Evolutionary conservation across 306 rosid species (phyloP).

Genomic region (Lotus japonicus): DNA sequence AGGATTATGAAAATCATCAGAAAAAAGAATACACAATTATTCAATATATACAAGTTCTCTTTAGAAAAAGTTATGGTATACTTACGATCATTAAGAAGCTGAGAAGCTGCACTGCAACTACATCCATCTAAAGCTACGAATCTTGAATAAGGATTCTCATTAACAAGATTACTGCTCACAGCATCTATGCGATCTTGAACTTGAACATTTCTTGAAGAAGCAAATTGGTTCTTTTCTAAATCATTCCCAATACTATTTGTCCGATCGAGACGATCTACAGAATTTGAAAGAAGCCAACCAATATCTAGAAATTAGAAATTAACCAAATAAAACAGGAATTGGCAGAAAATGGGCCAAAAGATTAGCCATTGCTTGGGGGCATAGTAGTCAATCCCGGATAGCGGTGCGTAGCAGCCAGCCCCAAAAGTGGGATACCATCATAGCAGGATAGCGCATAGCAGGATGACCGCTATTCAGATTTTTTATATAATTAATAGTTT

Average conservation of each 20-base stretch:
- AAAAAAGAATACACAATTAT: not conserved
- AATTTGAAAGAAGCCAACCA: slow-evolving; percentile 9
- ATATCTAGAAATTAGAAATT: slow-evolving; percentile 10
- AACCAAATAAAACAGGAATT: slow-evolving; percentile 4
- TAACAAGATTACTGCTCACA: slow-evolving; percentile 38
- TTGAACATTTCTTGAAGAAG: slow-evolving; percentile 38
- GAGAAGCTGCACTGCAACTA: slow-evolving; percentile 49
- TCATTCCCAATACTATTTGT: slow-evolving; percentile 51
- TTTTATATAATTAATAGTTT: too few species aligned
- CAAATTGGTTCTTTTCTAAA: slow-evolving; percentile 50
- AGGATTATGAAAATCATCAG: not conserved
- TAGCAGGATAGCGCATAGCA: too few species aligned
- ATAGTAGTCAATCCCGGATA: too few species aligned
- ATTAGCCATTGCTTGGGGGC: not conserved
- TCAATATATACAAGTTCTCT: slow-evolving; percentile 4
- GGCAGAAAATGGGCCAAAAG: not conserved
- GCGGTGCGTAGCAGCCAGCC: too few species aligned
- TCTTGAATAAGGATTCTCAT: slow-evolving; percentile 38
- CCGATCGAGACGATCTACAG: slow-evolving; percentile 58
- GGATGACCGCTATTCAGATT: too few species aligned
- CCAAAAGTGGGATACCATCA: too few species aligned
- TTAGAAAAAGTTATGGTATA: slow-evolving; percentile 9
- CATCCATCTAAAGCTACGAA: slow-evolving; percentile 56
- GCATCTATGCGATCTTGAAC: slow-evolving; percentile 47
- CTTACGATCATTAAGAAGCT: slow-evolving; percentile 59